Evolutionary conservation across 345 rosid species (phyloP).

Genomic region (Murraya koenigii): DNA sequence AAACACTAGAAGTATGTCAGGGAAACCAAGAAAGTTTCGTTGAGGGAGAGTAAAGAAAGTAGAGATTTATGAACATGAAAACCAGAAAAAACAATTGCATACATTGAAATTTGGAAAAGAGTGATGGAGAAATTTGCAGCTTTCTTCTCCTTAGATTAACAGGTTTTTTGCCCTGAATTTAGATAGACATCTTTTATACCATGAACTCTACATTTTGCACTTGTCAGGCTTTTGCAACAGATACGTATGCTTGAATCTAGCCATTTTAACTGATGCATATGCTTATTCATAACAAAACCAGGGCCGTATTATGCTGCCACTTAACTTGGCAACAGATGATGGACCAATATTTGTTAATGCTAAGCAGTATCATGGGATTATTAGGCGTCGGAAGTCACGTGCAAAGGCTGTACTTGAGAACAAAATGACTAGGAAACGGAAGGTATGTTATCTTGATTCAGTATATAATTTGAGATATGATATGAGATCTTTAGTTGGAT

Average conservation of each 20-base stretch:
- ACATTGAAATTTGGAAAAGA: neutral
- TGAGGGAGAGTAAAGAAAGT: neutral
- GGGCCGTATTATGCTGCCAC: conserved; percentile 86
- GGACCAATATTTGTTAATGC: conserved; percentile 91
- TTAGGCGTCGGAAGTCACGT: conserved; percentile 85
- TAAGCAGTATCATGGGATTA: conserved; percentile 93
- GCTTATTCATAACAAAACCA: conserved; percentile 17
- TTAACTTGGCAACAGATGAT: conserved; percentile 64
- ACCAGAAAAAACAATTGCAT: neutral
- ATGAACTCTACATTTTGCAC: neutral
- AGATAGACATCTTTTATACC: neutral
- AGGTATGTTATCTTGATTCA: conserved; percentile 43
- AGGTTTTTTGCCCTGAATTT: neutral
- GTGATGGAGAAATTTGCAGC: neutral
- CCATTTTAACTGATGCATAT: neutral
- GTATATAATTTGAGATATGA: neutral
- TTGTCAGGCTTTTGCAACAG: neutral
- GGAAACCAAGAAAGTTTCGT: neutral
- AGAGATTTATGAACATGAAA: neutral
- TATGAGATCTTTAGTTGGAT: neutral
- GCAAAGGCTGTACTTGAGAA: conserved; percentile 79
- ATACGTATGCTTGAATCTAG: neutral
- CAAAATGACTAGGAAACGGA: conserved; percentile 45
- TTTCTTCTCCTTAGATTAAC: neutral
- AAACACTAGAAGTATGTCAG: neutral